Base-by-base conservation (phyloP, 2,329 filamentous ascomycete genomes). In the Xylariaceae sp. region DNA sequence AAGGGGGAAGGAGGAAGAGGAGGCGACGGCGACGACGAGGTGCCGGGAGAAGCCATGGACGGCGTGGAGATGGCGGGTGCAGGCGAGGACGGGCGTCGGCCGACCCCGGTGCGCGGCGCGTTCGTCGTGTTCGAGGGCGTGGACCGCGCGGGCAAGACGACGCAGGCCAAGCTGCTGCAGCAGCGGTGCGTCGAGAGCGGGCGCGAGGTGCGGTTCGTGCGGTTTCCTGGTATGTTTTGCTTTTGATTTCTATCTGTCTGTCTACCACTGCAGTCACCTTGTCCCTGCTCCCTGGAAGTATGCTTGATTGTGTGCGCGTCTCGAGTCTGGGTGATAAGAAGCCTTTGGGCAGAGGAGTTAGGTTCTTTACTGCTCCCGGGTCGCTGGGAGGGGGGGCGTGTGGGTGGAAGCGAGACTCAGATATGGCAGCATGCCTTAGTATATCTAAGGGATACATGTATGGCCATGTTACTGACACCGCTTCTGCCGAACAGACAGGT, bases 121-220 rank as follows among this genome's bases (percentile, higher is more conserved):
- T 73, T 95, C 19, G 75, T 94, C 33, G 83, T 90, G 4, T 76
- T 94, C 36, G 89, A 95, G 64, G 89, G 89, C 2, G 69, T 95
- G 41, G 89, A 95, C 52, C 77, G 87, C 44, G 87, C 88, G 27
- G 89, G 89, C 36, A 95, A 95, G 70, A 90, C 87, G 15, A 94
- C 88, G 21, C 89, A 94, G 70, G 89, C 86, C 47, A 72, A 80
- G 50, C 62, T 77, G 29, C 65, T 95, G 32, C 68, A 72, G 58
- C 59, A 72, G 58, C 54, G 65, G 15, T 67, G 75, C 37, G 57
- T 65, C 5, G 64, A 68, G 46, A 58, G 61, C 34, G 71, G 71
- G 5, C 55, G 57, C 37, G 58, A 60, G 27, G 71, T 74, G 29
- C 63, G 67, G 56, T 60, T 68, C 19, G 68, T 77, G 67, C 58